Conservation (phyloP, 2,329 filamentous ascomycete species). For the Alternaria longipes region DNA sequence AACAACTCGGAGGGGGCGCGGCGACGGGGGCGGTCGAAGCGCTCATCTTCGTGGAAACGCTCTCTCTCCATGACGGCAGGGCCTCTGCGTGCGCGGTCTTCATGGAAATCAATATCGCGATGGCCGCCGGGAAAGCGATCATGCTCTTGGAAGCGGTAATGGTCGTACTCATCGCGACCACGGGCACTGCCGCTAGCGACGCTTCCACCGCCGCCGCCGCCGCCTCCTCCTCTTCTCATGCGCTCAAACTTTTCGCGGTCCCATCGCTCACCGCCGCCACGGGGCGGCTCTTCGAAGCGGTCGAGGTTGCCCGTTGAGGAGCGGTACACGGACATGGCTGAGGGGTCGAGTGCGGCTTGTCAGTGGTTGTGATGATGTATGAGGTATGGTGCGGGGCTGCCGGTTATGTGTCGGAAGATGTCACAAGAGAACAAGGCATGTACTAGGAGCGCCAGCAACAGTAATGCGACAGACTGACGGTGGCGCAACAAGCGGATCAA, state of each 20-base stretch:
- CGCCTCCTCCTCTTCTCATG: constrained; percentile 38
- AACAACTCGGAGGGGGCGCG: constrained; percentile 57
- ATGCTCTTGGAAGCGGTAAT: constrained; percentile 55
- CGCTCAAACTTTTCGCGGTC: constrained; percentile 62
- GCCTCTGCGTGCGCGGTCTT: constrained; percentile 54
- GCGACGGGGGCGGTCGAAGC: constrained; percentile 44
- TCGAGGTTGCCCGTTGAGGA: constrained; percentile 56
- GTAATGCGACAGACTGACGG: constrained; percentile 5
- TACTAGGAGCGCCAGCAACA: constrained; percentile 7
- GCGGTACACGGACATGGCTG: constrained; percentile 44
- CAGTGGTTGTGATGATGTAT: constrained; percentile 18
- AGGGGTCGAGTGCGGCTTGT: constrained; percentile 8
- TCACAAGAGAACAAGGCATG: constrained; percentile 5
- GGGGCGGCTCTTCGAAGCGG: constrained; percentile 51
- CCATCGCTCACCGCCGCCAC: constrained; percentile 54
- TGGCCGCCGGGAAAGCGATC: constrained; percentile 54
- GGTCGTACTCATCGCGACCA: constrained; percentile 46
- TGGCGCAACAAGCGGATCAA: constrained; percentile 16
- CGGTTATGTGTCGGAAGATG: constrained; percentile 17
- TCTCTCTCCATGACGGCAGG: constrained; percentile 57
- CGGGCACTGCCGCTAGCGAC: constrained; percentile 25
- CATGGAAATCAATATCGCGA: constrained; percentile 55
- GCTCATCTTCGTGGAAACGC: constrained; percentile 66
- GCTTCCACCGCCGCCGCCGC: constrained; percentile 12
- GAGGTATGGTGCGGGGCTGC: constrained; percentile 31